phyloP scores from a whole-genome alignment of 2,329 filamentous ascomycete species.

The Didymella segeticola region DNA sequence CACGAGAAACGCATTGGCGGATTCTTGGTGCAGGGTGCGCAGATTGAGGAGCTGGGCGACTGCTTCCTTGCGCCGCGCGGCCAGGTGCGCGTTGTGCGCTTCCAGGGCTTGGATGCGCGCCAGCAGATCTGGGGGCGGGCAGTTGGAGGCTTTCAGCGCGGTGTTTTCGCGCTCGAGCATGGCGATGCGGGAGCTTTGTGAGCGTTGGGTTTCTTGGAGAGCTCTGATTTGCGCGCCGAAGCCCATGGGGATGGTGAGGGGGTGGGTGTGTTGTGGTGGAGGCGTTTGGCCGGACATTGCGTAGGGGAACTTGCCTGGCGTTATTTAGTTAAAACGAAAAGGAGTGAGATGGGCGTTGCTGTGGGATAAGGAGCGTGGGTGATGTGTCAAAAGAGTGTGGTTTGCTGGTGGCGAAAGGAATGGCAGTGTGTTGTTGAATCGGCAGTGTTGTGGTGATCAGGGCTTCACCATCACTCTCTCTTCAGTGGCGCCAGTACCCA shows the following conservation, averaged over 20 bases:
- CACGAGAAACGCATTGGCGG: constrained; percentile 25
- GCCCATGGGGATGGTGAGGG: constrained; percentile 20
- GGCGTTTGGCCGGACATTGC: constrained; percentile 1
- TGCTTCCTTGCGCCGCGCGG: constrained; percentile 23
- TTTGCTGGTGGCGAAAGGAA: neutral
- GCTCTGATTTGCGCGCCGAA: constrained; percentile 24
- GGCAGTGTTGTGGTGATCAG: neutral
- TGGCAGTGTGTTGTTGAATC: neutral
- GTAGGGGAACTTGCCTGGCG: too few species aligned
- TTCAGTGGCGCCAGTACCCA: neutral
- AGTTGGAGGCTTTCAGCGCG: constrained; percentile 5
- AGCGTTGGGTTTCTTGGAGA: constrained; percentile 18
- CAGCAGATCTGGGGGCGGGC: neutral
- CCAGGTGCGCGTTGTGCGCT: constrained; percentile 9
- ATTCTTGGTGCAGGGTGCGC: constrained; percentile 26
- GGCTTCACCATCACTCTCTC: neutral
- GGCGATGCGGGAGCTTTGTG: constrained; percentile 16
- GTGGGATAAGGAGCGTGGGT: neutral
- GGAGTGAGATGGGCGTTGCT: neutral
- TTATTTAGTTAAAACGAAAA: neutral
- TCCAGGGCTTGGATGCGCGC: constrained; percentile 23
- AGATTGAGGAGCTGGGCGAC: constrained; percentile 26
- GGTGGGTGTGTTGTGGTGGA: neutral
- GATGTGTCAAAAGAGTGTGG: neutral
- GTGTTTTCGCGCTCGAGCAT: constrained; percentile 21